phyloP scores from a whole-genome alignment of 768 basidiomycete species.

The Lactarius deliciosus region DNA sequence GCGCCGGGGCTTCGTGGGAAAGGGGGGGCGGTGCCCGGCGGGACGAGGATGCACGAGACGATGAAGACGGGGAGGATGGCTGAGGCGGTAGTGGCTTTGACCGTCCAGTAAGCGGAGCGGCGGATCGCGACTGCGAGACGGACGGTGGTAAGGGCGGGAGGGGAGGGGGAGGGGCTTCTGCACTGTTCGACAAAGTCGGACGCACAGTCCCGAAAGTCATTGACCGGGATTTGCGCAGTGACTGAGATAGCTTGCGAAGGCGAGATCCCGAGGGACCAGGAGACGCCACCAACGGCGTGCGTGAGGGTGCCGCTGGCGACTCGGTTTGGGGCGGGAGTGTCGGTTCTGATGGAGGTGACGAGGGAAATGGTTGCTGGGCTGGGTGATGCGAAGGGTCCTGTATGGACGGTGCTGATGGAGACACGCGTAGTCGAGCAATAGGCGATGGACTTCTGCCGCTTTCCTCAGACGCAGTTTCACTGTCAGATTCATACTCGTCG shows the following conservation, averaged over 20 bases:
- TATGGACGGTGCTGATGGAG: constrained; percentile 8
- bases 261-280: constrained; percentile 21
- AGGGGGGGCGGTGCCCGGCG: neutral
- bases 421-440: neutral
- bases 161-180: constrained; percentile 44
- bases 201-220: constrained; percentile 36
- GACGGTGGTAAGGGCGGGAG: constrained; percentile 38
- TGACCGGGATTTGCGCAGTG: constrained; percentile 49
- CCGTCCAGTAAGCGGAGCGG: constrained; percentile 33
- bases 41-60: neutral
- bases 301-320: constrained; percentile 17
- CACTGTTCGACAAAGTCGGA: constrained; percentile 15
- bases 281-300: constrained; percentile 14
- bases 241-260: constrained; percentile 32
- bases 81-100: constrained; percentile 45
- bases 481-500: constrained; percentile 39
- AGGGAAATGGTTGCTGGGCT: constrained; percentile 2
- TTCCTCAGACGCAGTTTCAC: constrained; percentile 28
- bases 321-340: neutral
- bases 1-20: neutral
- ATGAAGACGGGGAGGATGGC: constrained; percentile 8
- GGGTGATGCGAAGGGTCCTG: neutral
- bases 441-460: constrained; percentile 22
- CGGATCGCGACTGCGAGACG: constrained; percentile 20
- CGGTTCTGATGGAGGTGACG: constrained; percentile 8